Conservation (phyloP, 2,329 filamentous ascomycete species). For the Phialocephala sp. region DNA sequence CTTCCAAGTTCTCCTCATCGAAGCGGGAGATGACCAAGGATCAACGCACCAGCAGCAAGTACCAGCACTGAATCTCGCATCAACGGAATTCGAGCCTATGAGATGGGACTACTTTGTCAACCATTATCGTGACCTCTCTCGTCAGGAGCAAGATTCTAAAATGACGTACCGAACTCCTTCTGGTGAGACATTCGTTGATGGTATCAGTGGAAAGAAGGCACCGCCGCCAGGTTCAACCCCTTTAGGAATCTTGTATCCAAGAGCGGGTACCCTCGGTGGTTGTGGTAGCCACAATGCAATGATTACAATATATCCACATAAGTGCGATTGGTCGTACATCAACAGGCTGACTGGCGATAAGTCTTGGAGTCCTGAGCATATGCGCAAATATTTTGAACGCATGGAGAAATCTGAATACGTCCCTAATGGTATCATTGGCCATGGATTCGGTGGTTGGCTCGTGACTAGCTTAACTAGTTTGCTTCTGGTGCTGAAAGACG, state of each 20-base stretch:
- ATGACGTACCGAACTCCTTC: slow-evolving; percentile 39
- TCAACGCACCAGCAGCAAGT: slow-evolving; percentile 48
- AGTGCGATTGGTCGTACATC: slow-evolving; percentile 51
- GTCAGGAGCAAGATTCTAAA: slow-evolving; percentile 54
- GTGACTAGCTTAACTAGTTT: not conserved
- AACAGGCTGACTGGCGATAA: slow-evolving; percentile 49
- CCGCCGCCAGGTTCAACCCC: slow-evolving; percentile 44
- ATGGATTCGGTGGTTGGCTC: slow-evolving; percentile 47
- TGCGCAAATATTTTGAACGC: slow-evolving; percentile 48
- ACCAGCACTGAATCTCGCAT: slow-evolving; percentile 51
- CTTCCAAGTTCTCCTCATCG: slow-evolving; percentile 56
- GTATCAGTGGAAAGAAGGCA: too few species aligned
- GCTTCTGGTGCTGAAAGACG: not conserved
- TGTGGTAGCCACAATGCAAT: slow-evolving; percentile 45
- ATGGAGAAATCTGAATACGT: slow-evolving; percentile 52
- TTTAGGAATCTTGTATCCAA: slow-evolving; percentile 47
- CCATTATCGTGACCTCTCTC: slow-evolving; percentile 53
- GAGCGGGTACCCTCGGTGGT: slow-evolving; percentile 47
- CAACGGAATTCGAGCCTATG: slow-evolving; percentile 52
- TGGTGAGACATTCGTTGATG: slow-evolving; percentile 33
- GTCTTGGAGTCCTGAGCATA: slow-evolving; percentile 49
- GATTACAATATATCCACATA: slow-evolving; percentile 47
- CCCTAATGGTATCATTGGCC: slow-evolving; percentile 42
- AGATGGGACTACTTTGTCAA: slow-evolving; percentile 60
- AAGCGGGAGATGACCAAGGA: slow-evolving; percentile 56